phyloP scores from a whole-genome alignment of 2,329 filamentous ascomycete genomes.

The Penicillium sp. region DNA sequence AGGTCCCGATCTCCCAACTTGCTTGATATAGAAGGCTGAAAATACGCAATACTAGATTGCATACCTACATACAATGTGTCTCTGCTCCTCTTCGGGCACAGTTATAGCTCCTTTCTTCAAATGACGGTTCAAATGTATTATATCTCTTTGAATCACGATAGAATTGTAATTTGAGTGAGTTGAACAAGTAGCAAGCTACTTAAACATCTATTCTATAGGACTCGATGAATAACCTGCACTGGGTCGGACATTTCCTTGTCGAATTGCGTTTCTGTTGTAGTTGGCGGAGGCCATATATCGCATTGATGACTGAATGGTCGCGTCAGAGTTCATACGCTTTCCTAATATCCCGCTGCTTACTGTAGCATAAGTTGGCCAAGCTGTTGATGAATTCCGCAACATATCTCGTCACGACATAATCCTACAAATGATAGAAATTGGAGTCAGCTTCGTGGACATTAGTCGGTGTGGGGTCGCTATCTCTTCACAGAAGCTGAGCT shows the following conservation, averaged over 20 bases:
- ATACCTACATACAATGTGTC: background rate
- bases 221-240: no score
- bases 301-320: constrained; percentile 21
- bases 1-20: constrained; percentile 30
- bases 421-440: constrained; percentile 2
- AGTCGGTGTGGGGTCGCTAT: background rate
- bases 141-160: no score
- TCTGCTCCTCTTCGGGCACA: background rate
- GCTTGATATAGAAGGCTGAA: constrained; percentile 1
- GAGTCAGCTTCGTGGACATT: background rate
- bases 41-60: background rate
- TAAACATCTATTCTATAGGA: background rate
- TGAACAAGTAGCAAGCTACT: background rate
- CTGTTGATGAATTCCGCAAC: constrained; percentile 31
- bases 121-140: no score
- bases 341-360: constrained; percentile 1
- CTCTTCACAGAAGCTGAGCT: background rate
- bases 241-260: no score
- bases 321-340: background rate
- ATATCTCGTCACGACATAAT: constrained; percentile 27
- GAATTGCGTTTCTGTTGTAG: constrained; percentile 7
- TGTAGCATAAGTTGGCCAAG: constrained; percentile 29
- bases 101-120: no score
- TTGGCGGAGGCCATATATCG: constrained; percentile 11
- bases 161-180: background rate